Base-by-base conservation (phyloP, 164 flowering plant genomes). In the Buxus sempervirens region DNA sequence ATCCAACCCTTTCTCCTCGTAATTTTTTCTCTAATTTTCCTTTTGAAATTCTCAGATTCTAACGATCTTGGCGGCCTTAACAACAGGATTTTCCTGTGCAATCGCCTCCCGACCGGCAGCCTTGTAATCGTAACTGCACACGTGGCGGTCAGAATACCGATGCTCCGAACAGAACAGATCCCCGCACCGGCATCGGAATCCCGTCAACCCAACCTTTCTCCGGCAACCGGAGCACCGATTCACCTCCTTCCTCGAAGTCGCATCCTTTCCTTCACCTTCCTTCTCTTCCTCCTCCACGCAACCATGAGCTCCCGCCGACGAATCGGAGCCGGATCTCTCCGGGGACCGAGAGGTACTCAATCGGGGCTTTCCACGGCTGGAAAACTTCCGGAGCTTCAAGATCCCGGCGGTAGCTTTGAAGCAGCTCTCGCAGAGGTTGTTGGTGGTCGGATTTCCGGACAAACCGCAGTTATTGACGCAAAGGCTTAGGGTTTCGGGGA, bases 21-120 rank as follows among this genome's bases (percentile, higher is more conserved):
- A n/a, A n/a, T n/a, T n/a, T n/a, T n/a, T n/a, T n/a, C n/a, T n/a
- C n/a, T n/a, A n/a, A n/a, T 45, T 45, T 45, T 60, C 45, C 36
- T 28, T 2, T 12, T 60, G 5, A 25, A 10, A 28, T 84, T 87
- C 54, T 83, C 82, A 86, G 38, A 86, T 79, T 70, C 72, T 80
- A 28, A 82, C 80, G 70, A 87, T 84, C 85, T 87, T 87, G 14
- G 88, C 85, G n/a, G 91, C 89, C 65, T 77, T 87, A 63, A 87
- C 85, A 1, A 87, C 85, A 10, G 91, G 91, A 68, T 87, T 87
- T 61, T 83, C 91, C 65, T 87, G 72, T 7, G 86, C 87, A 58
- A 87, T 87, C 13, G 85, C 83, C 53, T 85, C 91, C 16, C 86
- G 85, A 12, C 86, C 91, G 24, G 80, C 86, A 0, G 89, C 64